Conservation (phyloP, 768 basidiomycete genomes). For the Lanmaoa pseudosensibilis region DNA sequence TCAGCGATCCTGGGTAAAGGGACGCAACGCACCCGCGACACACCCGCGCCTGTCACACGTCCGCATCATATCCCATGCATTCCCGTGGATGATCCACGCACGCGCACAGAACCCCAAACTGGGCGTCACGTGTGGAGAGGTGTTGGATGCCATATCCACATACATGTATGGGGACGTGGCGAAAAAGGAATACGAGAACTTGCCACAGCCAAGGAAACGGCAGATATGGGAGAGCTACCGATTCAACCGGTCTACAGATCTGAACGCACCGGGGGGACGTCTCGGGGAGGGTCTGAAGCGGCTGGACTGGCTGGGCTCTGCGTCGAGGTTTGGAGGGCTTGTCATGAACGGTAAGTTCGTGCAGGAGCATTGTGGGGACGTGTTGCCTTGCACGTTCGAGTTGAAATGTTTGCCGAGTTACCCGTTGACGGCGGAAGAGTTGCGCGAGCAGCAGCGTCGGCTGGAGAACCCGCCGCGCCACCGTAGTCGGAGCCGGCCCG, state of each 20-base stretch:
- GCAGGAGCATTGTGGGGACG: slow-evolving; percentile 44
- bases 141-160: slow-evolving; percentile 54
- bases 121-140: slow-evolving; percentile 68
- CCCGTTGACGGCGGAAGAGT: slow-evolving; percentile 50
- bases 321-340: slow-evolving; percentile 67
- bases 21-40: slow-evolving; percentile 64
- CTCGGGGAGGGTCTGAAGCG: slow-evolving; percentile 63
- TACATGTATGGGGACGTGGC: slow-evolving; percentile 52
- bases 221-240: slow-evolving; percentile 54
- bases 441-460: slow-evolving; percentile 46
- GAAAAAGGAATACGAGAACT: slow-evolving; percentile 51
- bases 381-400: slow-evolving; percentile 59
- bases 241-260: slow-evolving; percentile 63
- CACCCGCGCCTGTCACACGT: slow-evolving; percentile 57
- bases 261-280: slow-evolving; percentile 66
- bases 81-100: slow-evolving; percentile 59
- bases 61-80: slow-evolving; percentile 49
- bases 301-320: slow-evolving; percentile 62
- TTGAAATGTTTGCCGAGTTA: slow-evolving; percentile 51
- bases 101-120: slow-evolving; percentile 42
- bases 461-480: slow-evolving; percentile 20
- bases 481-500: slow-evolving; percentile 24
- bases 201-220: slow-evolving; percentile 38
- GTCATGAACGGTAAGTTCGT: slow-evolving; percentile 44
- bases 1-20: slow-evolving; percentile 62